Evolutionary conservation across 2,329 filamentous ascomycete genomes (phyloP), one percentile per base, ranked within the genome.

Genomic region (Aureobasidium sp.): DNA sequence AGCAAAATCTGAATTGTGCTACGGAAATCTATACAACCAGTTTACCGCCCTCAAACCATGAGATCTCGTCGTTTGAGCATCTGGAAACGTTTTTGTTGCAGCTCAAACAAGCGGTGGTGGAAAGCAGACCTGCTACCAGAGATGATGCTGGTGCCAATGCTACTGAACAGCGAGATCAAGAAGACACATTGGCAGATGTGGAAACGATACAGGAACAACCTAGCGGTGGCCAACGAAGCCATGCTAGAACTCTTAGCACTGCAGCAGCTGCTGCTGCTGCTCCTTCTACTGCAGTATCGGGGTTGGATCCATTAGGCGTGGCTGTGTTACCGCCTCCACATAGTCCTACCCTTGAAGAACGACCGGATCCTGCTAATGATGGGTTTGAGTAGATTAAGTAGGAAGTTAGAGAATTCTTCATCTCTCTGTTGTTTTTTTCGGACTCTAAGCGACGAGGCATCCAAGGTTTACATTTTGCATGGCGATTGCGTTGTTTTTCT

Each of bases 1-100:
- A 90, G 66, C 82, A 84, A 62, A 90, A 89, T 65, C 81, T 97
- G 1, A 85, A 89, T 53, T 85, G 88, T 66, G 90, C 90, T 0
- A 74, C 80, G 50, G 72, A 74, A 11, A 72, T 85, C 1, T 86
- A 86, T 66, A 74, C 74, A 3, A 72, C 73, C 3, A 44, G 48
- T 64, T 16, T 37, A 49, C 61, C 42, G 21, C 71, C 81, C 52
- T 74, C 10, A 25, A 13, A 45, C 2, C 4, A 39, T 10, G 13
- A 16, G 27, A 5, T 37, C 3, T 16, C 21, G 0, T 21, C 32
- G 4, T 84, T 83, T 65, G 75, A 76, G 5, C 78, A 80, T 45
- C 81, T 86, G 78, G 77, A 79, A 61, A 69, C 65, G 27, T 91
- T 91, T 67, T 84, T 93, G 65, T 79, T 85, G 49, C 84, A 86